Base-by-base conservation (phyloP, 2,329 filamentous ascomycete genomes). In the Ophiostoma australiae region DNA sequence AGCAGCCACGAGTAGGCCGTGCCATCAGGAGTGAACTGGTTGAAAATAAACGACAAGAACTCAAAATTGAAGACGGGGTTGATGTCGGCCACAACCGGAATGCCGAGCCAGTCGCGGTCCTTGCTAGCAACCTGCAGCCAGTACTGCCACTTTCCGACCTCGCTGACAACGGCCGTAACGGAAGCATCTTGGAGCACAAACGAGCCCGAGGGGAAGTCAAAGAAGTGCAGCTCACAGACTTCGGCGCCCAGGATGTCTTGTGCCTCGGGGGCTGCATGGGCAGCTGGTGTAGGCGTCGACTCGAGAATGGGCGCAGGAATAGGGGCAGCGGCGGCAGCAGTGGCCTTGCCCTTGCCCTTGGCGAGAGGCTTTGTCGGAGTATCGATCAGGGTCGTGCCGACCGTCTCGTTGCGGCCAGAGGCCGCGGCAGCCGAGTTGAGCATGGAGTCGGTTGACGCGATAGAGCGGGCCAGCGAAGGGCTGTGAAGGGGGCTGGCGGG, bases 1-100 rank as follows among this genome's bases (percentile, higher is more conserved):
- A 99, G 83, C 17, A 99, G 86, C 94, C 95, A 99, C 0, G 95
- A 99, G 79, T 94, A 96, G 4, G 95, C 94, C 1, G 91, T 91
- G 1, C 94, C 93, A 79, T 97, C 92, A 48, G 90, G 86, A 17
- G 91, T 87, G 79, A 97, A 98, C 78, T 97, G 93, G 77, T 99
- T 99, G 86, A 99, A 99, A 77, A 99, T 97, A 79, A 98, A 98
- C 0, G 94, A 98, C n/a, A 97, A 85, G 76, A 94, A 98, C 79
- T 99, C 95, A 75, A 97, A 98, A 81, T 98, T 98, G 84, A 98
- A 99, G 27, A 99, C 94, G 0, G 95, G 95, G 76, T 98, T 98
- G 80, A 98, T 93, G 76, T 99, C 95, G 7, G 92, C 90, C 39
- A 93, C 84, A 39, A 99, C 88, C 2, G 90, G 86, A 74, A 97